Percentiles rank a stretch among this genome's conserved stretches.
Conservation (phyloP, 352 stramenopile species). For the Pythium utonaiense region DNA sequence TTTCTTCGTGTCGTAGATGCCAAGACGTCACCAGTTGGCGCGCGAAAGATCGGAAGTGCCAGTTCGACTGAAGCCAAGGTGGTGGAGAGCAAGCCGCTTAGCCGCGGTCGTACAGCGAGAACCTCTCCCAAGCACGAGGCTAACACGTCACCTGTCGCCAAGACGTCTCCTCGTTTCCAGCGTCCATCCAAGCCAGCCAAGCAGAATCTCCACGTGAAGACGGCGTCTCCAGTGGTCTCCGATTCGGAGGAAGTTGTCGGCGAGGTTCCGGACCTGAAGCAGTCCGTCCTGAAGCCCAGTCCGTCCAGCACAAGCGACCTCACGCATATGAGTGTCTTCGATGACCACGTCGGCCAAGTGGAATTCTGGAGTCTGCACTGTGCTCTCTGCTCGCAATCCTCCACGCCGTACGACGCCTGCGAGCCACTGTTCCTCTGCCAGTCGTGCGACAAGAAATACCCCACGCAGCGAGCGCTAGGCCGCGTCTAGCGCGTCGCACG, state of each 20-base stretch:
- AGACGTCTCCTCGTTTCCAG: neutral
- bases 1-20: conserved; percentile 4
- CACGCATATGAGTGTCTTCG: conserved; percentile 33
- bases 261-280: neutral
- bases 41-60: conserved; percentile 6
- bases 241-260: neutral
- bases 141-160: neutral
- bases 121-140: neutral
- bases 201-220: conserved; percentile 20
- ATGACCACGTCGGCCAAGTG: conserved; percentile 18
- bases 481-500: conserved; percentile 28
- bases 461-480: conserved; percentile 63
- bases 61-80: conserved; percentile 4
- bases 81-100: neutral
- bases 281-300: conserved; percentile 38
- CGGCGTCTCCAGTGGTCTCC: conserved; percentile 6
- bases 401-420: conserved; percentile 34
- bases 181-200: conserved; percentile 1
- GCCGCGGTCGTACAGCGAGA: conserved; percentile 3
- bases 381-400: conserved; percentile 53
- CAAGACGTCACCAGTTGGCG: conserved; percentile 18
- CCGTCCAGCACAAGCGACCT: conserved; percentile 52
- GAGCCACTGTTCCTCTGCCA: conserved; percentile 66
- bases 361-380: conserved; percentile 53
- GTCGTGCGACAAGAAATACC: conserved; percentile 78